phyloP scores from a whole-genome alignment of 2,329 filamentous ascomycete species.

The Aspergillus calidoustus region DNA sequence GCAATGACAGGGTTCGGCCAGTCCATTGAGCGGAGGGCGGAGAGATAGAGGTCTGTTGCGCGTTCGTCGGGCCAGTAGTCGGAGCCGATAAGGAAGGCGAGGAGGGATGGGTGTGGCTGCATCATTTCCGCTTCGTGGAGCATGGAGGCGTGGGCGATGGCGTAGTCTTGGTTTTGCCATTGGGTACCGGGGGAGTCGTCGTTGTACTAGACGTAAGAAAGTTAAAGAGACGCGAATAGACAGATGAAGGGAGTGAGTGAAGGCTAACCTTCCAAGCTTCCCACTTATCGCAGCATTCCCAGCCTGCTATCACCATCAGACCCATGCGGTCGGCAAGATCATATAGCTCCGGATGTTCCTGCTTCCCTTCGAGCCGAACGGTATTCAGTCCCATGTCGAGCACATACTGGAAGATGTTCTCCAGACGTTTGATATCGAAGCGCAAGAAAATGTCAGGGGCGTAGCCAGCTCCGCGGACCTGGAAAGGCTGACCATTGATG shows the following conservation, averaged over 20 bases:
- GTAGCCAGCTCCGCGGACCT: constrained; percentile 66
- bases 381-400: constrained; percentile 68
- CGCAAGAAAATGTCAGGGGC: constrained; percentile 65
- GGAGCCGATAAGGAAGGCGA: constrained; percentile 64
- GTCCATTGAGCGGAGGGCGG: constrained; percentile 55
- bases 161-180: constrained; percentile 62
- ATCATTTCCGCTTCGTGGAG: constrained; percentile 64
- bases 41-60: constrained; percentile 59
- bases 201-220: constrained; percentile 53
- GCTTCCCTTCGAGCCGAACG: constrained; percentile 66
- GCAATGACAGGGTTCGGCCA: constrained; percentile 64
- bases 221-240: neutral
- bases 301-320: constrained; percentile 65
- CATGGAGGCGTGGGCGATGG: constrained; percentile 59
- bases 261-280: constrained; percentile 58
- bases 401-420: constrained; percentile 56
- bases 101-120: constrained; percentile 63
- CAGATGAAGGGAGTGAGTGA: neutral
- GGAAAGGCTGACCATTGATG: constrained; percentile 63
- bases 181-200: constrained; percentile 51
- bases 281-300: constrained; percentile 73
- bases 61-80: constrained; percentile 67
- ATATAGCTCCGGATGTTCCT: constrained; percentile 66
- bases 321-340: constrained; percentile 63
- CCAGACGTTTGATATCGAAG: constrained; percentile 56